Conservation (phyloP, 2,329 filamentous ascomycete species). For the Microdochium trichocladiopsis region DNA sequence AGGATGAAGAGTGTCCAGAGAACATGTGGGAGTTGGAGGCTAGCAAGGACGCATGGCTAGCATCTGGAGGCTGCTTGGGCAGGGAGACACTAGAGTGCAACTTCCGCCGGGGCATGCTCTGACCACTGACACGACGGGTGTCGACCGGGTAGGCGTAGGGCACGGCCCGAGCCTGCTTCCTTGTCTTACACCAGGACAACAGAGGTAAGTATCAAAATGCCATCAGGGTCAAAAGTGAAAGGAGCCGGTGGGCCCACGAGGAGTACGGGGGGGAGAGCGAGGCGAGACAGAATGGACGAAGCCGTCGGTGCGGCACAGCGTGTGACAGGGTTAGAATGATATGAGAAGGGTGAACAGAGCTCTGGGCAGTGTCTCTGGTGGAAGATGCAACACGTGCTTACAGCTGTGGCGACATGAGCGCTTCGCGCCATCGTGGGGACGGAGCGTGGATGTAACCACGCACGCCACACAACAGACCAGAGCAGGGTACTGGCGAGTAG, state of each 20-base stretch:
- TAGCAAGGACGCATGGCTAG: not conserved
- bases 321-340: not conserved
- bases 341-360: no score
- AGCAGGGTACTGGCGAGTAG: no score
- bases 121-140: not conserved
- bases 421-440: not conserved
- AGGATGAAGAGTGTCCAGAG: not conserved
- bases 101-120: not conserved
- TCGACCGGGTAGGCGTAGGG: not conserved
- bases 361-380: not conserved
- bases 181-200: conserved; percentile 10
- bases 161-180: conserved; percentile 8
- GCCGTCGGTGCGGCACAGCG: not conserved
- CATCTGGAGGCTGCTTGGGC: not conserved
- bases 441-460: not conserved
- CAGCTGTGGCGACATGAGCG: not conserved
- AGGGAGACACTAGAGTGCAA: not conserved
- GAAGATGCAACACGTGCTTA: not conserved
- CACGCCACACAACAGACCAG: not conserved
- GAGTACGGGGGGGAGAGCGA: conserved; percentile 1
- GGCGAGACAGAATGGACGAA: not conserved
- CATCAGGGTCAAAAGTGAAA: conserved; percentile 1
- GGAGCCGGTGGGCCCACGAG: not conserved
- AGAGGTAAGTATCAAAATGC: conserved; percentile 4
- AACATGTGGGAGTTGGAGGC: not conserved